Evolutionary conservation across 2,329 filamentous ascomycete genomes (phyloP).

Genomic region (Pseudocercospora fijiensis): DNA sequence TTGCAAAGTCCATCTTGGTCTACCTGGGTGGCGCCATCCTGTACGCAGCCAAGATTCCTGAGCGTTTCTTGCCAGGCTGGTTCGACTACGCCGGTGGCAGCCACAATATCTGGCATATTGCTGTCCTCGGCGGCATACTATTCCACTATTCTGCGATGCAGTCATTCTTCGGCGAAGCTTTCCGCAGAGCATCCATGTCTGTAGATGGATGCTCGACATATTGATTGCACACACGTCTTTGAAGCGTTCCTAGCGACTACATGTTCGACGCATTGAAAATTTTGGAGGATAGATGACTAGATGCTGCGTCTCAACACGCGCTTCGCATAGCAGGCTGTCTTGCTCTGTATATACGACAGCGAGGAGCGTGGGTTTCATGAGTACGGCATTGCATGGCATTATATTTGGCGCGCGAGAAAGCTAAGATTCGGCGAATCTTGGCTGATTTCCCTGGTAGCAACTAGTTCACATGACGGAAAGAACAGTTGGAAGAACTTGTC

Average conservation of each 20-base stretch:
- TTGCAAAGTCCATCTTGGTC: constrained; percentile 80
- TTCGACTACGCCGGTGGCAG: constrained; percentile 95
- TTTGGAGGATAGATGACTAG: not conserved
- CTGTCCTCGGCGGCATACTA: constrained; percentile 90
- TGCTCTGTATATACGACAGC: constrained; percentile 14
- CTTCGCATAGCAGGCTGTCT: constrained; percentile 16
- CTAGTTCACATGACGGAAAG: not conserved
- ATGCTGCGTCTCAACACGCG: constrained; percentile 13
- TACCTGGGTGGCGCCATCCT: constrained; percentile 82
- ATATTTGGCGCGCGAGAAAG: not conserved
- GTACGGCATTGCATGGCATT: constrained; percentile 13
- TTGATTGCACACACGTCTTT: not conserved
- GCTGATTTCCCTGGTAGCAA: not conserved
- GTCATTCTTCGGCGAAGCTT: constrained; percentile 72
- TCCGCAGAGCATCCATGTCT: constrained; percentile 34
- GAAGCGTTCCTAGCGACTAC: constrained; percentile 2
- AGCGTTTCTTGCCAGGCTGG: constrained; percentile 85
- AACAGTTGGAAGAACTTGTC: not conserved
- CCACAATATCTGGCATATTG: constrained; percentile 97
- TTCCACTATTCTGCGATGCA: constrained; percentile 98
- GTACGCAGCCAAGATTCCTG: constrained; percentile 89
- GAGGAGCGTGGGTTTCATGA: constrained; percentile 2
- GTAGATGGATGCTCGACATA: constrained; percentile 15
- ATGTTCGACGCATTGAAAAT: not conserved
- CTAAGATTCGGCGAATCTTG: not conserved